Evolutionary conservation across 2,329 filamentous ascomycete species (phyloP).

Genomic region (Madurella mycetomatis): DNA sequence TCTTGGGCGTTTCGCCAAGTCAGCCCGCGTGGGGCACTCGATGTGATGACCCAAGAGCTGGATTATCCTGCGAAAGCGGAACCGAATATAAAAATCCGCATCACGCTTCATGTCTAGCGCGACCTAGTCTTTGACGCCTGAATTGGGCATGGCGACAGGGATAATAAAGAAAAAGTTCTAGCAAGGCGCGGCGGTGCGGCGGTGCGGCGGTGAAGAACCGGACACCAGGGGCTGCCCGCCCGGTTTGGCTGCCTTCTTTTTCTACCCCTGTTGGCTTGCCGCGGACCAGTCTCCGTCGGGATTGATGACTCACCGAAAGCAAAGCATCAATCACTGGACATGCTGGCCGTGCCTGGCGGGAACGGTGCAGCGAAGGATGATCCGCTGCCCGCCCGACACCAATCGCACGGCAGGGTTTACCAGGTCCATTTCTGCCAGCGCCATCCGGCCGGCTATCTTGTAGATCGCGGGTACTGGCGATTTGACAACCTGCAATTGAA

Average conservation of each 20-base stretch:
- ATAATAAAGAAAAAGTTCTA: neutral
- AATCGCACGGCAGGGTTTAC: too few species aligned
- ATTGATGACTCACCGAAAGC: constrained; percentile 8
- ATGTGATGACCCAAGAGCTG: too few species aligned
- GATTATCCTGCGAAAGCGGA: neutral
- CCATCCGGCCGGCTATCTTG: too few species aligned
- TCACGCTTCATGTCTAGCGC: too few species aligned
- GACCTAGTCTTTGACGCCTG: too few species aligned
- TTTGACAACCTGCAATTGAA: too few species aligned
- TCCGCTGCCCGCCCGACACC: neutral
- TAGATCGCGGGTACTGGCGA: too few species aligned
- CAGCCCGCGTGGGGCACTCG: too few species aligned
- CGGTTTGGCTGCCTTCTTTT: constrained; percentile 10
- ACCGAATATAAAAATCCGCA: neutral
- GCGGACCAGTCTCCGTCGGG: neutral
- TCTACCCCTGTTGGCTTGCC: neutral
- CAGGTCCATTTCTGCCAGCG: too few species aligned
- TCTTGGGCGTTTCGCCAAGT: too few species aligned
- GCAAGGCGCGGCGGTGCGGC: neutral
- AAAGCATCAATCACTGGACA: neutral
- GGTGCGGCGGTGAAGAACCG: constrained; percentile 1
- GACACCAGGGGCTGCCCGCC: neutral
- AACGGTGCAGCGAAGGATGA: neutral
- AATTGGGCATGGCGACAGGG: neutral
- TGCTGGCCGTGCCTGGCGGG: neutral